Conservation (phyloP, 2,329 filamentous ascomycete genomes). For the Microsporum ferrugineum region DNA sequence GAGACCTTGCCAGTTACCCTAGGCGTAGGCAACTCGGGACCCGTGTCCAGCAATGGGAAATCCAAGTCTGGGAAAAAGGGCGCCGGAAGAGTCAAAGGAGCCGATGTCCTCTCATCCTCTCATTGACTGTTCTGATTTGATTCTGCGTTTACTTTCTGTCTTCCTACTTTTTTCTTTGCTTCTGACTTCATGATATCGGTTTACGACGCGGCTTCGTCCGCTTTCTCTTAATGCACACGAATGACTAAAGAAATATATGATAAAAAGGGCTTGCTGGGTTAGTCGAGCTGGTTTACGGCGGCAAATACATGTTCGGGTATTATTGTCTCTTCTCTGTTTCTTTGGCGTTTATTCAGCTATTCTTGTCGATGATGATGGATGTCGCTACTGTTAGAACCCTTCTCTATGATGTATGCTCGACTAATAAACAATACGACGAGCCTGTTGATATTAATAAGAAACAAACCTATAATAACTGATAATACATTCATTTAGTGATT, state of each 20-base stretch:
- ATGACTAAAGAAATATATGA: neutral
- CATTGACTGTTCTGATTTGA: neutral
- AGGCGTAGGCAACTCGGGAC: neutral
- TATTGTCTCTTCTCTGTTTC: neutral
- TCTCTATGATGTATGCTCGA: no score
- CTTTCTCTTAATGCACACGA: neutral
- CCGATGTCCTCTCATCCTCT: neutral
- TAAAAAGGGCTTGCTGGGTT: neutral
- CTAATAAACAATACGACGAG: no score
- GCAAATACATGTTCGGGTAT: neutral
- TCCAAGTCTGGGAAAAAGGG: neutral
- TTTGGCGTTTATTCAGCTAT: neutral
- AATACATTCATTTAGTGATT: no score
- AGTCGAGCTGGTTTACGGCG: neutral
- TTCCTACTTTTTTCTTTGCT: neutral
- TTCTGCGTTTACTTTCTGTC: neutral
- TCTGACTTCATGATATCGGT: neutral
- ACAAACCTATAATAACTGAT: no score
- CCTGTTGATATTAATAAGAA: no score
- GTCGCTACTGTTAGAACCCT: no score
- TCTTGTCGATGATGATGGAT: neutral
- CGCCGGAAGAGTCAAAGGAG: neutral
- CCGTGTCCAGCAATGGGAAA: neutral
- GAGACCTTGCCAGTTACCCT: constrained; percentile 42
- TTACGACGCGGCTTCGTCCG: neutral